phyloP scores from a whole-genome alignment of 352 stramenopile species.

The Phytopythium cucurbitacearum region DNA sequence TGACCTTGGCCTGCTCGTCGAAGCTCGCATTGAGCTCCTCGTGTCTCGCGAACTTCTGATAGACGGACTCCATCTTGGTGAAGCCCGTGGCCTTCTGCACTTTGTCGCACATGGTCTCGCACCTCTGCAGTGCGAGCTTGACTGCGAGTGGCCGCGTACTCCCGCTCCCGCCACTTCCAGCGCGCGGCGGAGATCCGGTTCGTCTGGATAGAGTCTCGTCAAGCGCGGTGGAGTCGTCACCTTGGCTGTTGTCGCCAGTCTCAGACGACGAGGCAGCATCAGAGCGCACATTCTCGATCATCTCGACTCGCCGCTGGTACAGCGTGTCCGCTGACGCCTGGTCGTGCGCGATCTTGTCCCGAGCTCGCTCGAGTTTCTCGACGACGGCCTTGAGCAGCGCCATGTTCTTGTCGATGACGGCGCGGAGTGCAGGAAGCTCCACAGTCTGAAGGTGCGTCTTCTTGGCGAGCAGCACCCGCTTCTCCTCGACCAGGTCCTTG shows the following conservation, averaged over 20 bases:
- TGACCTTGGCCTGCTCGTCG: constrained; percentile 79
- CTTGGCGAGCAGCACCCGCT: constrained; percentile 59
- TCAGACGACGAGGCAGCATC: neutral
- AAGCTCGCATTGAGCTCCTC: constrained; percentile 79
- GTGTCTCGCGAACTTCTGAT: constrained; percentile 74
- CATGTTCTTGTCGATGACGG: constrained; percentile 56
- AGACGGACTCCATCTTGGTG: constrained; percentile 70
- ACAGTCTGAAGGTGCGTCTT: constrained; percentile 52
- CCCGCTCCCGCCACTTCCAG: constrained; percentile 9
- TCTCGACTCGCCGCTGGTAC: constrained; percentile 60
- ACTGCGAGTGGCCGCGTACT: constrained; percentile 53
- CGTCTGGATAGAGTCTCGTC: constrained; percentile 3
- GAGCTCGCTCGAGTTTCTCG: constrained; percentile 54
- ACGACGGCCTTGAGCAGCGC: constrained; percentile 57
- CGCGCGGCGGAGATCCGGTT: neutral
- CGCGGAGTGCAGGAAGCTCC: constrained; percentile 50
- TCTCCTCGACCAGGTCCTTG: constrained; percentile 63
- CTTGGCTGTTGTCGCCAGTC: constrained; percentile 10
- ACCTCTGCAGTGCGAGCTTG: constrained; percentile 76
- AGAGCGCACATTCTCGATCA: constrained; percentile 64
- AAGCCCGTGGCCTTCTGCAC: constrained; percentile 80
- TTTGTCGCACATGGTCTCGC: constrained; percentile 78
- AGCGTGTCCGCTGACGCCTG: constrained; percentile 63
- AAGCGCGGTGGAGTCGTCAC: constrained; percentile 14
- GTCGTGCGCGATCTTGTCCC: constrained; percentile 63